phyloP scores from a whole-genome alignment of 345 rosid species.

The Barbarea vulgaris region DNA sequence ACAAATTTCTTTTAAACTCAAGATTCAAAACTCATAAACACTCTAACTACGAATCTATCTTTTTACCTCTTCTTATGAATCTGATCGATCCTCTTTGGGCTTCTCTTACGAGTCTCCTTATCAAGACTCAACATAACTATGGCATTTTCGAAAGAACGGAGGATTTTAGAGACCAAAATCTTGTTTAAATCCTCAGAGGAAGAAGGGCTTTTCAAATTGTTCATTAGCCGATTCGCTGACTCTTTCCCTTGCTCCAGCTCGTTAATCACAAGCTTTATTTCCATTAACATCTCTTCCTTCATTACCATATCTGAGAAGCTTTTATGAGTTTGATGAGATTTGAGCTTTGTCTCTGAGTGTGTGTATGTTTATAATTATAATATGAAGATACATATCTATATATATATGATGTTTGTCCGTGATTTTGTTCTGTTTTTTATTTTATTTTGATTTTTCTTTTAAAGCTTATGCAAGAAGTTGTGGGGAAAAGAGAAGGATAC shows the following conservation, averaged over 20 bases:
- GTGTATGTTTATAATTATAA: background rate
- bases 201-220: conserved; percentile 44
- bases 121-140: conserved; percentile 51
- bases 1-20: background rate
- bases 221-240: conserved; percentile 50
- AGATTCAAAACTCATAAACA: background rate
- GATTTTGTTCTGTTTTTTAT: background rate
- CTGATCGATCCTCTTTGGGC: conserved; percentile 7
- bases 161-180: conserved; percentile 49
- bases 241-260: conserved; percentile 67
- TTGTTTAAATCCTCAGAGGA: conserved; percentile 40
- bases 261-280: conserved; percentile 47
- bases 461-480: conserved; percentile 32
- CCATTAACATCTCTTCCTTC: conserved; percentile 36
- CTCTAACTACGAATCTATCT: background rate
- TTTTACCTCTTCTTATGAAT: conserved; percentile 62
- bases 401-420: conserved; percentile 11
- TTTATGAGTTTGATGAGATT: conserved; percentile 13
- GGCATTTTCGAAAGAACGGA: conserved; percentile 58
- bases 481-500: conserved; percentile 30
- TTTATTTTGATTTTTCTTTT: background rate
- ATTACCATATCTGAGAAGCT: background rate
- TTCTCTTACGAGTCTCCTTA: conserved; percentile 26
- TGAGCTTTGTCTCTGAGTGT: conserved; percentile 10
- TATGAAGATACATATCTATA: background rate